These are phyloP conservation scores for Amylostereum areolatum DNA, from an alignment of 1,284 basidiomycete genomes.

Conservation along the genomic window DNA sequence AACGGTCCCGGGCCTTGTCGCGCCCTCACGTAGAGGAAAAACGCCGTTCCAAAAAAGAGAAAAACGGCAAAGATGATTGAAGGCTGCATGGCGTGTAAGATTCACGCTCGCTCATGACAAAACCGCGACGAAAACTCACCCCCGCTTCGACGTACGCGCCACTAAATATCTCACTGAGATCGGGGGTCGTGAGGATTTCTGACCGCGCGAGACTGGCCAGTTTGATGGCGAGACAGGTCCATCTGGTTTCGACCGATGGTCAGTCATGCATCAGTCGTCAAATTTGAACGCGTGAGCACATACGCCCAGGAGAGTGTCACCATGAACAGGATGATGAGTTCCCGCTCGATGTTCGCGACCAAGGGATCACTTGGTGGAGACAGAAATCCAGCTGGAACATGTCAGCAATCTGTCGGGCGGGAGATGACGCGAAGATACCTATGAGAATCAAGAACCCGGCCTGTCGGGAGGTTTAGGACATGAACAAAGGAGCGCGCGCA, in stretches of 20 bases:
- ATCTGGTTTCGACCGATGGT: slow-evolving; percentile 47
- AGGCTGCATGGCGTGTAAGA: slow-evolving; percentile 31
- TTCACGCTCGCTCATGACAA: slow-evolving; percentile 6
- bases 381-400: slow-evolving; percentile 48
- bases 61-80: slow-evolving; percentile 60
- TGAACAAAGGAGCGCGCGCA: neutral
- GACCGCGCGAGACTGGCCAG: slow-evolving; percentile 56
- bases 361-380: slow-evolving; percentile 69
- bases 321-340: slow-evolving; percentile 53
- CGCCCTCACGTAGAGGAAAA: slow-evolving; percentile 63
- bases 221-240: slow-evolving; percentile 62
- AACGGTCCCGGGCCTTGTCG: slow-evolving; percentile 63
- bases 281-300: no score
- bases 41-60: slow-evolving; percentile 55
- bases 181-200: slow-evolving; percentile 34
- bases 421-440: slow-evolving; percentile 26
- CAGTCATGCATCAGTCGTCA: no score
- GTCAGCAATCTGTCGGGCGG: slow-evolving; percentile 1
- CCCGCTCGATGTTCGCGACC: slow-evolving; percentile 63
- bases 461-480: slow-evolving; percentile 22
- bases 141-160: slow-evolving; percentile 57
- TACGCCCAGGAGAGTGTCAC: slow-evolving; percentile 58
- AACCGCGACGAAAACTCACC: slow-evolving; percentile 31
- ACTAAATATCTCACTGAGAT: slow-evolving; percentile 29
- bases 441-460: slow-evolving; percentile 66